Conservation (phyloP, 805 yeast species). For the Candida palmyrensis region DNA sequence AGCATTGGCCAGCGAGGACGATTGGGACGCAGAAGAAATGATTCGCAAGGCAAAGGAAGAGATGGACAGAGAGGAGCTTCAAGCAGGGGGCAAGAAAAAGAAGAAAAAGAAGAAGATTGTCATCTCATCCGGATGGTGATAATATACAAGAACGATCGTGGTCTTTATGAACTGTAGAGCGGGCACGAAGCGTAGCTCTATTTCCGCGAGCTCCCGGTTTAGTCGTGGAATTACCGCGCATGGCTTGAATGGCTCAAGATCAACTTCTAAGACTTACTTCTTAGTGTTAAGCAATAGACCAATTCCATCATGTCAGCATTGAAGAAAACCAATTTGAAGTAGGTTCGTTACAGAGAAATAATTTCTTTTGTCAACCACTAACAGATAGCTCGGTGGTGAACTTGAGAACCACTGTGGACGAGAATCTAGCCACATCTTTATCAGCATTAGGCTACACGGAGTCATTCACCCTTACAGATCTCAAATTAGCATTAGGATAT, state of each 20-base stretch:
- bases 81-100: constrained; percentile 15
- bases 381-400: constrained; percentile 40
- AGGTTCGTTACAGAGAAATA: constrained; percentile 10
- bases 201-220: not conserved
- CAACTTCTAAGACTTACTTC: no score
- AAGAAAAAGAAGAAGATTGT: constrained; percentile 37
- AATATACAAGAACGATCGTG: not conserved
- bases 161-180: not conserved
- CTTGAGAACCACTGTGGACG: constrained; percentile 47
- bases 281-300: no score
- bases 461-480: constrained; percentile 40
- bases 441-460: constrained; percentile 43
- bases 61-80: constrained; percentile 24
- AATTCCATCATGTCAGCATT: constrained; percentile 11
- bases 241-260: not conserved
- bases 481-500: constrained; percentile 46
- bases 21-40: constrained; percentile 47
- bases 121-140: constrained; percentile 2
- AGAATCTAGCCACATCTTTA: constrained; percentile 37
- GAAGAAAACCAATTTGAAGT: constrained; percentile 21
- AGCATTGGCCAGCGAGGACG: constrained; percentile 28
- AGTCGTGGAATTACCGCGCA: not conserved
- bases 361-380: constrained; percentile 1
- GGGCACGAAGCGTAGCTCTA: not conserved
- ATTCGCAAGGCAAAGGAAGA: constrained; percentile 48